phyloP scores from a whole-genome alignment of 495 filamentous ascomycete species.

The Aspergillus haitiensis region DNA sequence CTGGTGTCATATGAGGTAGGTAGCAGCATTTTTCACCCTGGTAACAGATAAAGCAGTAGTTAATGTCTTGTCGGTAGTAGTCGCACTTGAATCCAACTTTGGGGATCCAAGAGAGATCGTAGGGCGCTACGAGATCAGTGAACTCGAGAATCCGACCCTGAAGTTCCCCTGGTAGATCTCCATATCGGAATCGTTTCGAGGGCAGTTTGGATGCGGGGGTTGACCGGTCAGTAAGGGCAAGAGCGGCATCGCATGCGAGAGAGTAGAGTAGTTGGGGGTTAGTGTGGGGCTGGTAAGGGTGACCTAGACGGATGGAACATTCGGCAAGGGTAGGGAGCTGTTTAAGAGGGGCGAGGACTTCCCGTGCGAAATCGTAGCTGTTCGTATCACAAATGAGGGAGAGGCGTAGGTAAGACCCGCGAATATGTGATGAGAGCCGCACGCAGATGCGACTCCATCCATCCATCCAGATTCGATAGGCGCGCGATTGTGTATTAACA shows the following conservation, averaged over 20 bases:
- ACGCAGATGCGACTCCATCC: neutral
- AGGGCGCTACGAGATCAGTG: conserved; percentile 4
- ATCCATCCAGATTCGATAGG: neutral
- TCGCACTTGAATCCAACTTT: neutral
- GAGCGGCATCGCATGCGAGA: neutral
- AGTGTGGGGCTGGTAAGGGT: neutral
- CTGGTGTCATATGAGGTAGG: too few species aligned
- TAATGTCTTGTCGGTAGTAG: neutral
- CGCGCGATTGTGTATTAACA: neutral
- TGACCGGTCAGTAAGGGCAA: neutral
- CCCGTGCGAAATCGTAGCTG: conserved; percentile 1
- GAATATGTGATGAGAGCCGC: neutral
- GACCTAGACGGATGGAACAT: neutral
- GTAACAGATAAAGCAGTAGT: neutral
- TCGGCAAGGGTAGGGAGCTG: neutral
- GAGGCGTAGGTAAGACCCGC: neutral
- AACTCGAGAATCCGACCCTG: conserved; percentile 3
- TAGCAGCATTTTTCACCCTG: neutral
- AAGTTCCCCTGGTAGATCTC: neutral
- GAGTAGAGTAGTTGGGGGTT: neutral
- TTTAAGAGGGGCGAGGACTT: neutral
- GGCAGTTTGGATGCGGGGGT: neutral
- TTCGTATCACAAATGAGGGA: neutral
- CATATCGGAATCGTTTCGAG: neutral
- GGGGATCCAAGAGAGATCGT: conserved; percentile 1